Conservation (phyloP, 164 flowering plant genomes). For the Kingdonia uniflora region DNA sequence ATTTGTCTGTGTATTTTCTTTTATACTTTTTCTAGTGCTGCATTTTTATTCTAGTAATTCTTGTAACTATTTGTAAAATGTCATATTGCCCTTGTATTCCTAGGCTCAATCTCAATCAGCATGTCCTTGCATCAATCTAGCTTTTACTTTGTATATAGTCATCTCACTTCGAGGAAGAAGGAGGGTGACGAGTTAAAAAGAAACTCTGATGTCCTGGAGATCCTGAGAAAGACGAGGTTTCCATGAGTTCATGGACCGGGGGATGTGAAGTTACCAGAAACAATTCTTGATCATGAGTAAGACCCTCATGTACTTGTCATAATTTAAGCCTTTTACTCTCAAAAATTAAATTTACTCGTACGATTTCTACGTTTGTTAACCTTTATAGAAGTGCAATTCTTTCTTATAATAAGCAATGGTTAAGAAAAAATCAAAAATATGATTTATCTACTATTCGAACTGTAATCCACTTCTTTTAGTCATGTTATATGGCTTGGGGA, state of each 20-base stretch:
- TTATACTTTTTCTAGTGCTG: background rate
- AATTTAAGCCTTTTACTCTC: too few relatives aligned
- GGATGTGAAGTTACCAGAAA: conserved; percentile 28
- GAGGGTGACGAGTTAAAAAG: too few relatives aligned
- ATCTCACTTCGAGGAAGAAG: conserved; percentile 33
- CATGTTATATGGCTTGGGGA: conserved; percentile 26
- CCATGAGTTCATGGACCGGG: conserved; percentile 22
- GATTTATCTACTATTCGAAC: too few relatives aligned
- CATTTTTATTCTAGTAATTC: background rate
- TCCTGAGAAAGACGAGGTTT: too few relatives aligned
- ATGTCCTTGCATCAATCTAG: conserved; percentile 30
- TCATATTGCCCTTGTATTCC: too few relatives aligned
- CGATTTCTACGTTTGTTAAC: too few relatives aligned
- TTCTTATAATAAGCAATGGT: too few relatives aligned
- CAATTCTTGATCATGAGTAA: conserved; percentile 38
- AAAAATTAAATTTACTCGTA: too few relatives aligned
- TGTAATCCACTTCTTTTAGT: conserved; percentile 7
- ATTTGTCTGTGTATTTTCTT: too few relatives aligned
- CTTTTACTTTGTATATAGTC: conserved; percentile 35
- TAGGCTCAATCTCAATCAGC: conserved; percentile 30
- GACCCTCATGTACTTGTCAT: too few relatives aligned
- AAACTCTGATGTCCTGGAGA: too few relatives aligned
- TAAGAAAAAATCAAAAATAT: too few relatives aligned
- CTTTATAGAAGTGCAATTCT: background rate
- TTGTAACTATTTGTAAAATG: background rate